Base-by-base conservation (phyloP, 345 rosid genomes). In the Citrus trifoliata region DNA sequence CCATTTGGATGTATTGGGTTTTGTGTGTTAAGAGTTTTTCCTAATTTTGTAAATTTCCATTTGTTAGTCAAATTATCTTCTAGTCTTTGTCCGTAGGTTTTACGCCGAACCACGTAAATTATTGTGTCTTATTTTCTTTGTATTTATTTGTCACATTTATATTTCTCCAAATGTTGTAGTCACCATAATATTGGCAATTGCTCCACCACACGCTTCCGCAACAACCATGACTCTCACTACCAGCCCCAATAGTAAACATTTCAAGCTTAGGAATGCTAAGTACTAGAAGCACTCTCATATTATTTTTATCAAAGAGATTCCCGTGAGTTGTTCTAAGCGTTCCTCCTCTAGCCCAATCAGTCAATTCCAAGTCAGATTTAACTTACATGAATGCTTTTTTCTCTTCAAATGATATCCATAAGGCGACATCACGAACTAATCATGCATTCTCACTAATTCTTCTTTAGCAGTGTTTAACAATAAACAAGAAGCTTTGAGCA, bases 371-470 rank as follows among this genome's bases (percentile, higher is more conserved):
- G 37, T 62, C 71, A 61, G 63, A 32, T 46, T 71, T 72, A 16
- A 48, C 70, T 27, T 27, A 27, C 53, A 46, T 12, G 27, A 63
- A 62, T 4, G 40, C 40, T 35, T 71, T 7, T 25, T 71, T 9
- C 7, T 35, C 70, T 9, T 55, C 4, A 0, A 24, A 27, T 4
- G 46, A 30, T 42, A 46, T 70, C 61, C 28, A n/a, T 4, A 30
- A 40, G 28, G 46, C 70, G 7, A 78, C 66, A 70, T 58, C 46
- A 35, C 74, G 74, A 58, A 67, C 73, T 25, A 68, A 10, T 68
- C 74, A 61, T 70, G 76, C 76, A 77, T 70, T 77, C 42, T 77
- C 68, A 77, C 75, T 19, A n/a, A 25, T 74, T 32, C 68, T 61
- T 69, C 32, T 4, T 60, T 12, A 3, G 59, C 6, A 9, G 38